Evolutionary conservation across 2,329 filamentous ascomycete genomes (phyloP).

Genomic region (Arachnomyces sp.): DNA sequence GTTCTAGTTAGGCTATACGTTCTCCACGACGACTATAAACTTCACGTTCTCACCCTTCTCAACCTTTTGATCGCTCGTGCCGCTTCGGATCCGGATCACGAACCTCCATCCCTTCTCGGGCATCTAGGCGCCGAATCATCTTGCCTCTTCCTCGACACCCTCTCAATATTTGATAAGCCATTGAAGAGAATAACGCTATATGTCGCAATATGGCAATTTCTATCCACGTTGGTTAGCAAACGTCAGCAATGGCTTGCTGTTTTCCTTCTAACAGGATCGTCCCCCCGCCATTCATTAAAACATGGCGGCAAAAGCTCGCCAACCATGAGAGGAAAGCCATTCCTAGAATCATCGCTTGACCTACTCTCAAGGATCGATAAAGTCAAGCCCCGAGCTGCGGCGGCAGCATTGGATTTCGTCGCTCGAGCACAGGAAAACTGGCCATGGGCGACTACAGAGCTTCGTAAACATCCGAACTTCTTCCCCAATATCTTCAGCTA

Average conservation of each 20-base stretch:
- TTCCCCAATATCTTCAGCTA: constrained; percentile 64
- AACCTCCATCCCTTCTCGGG: constrained; percentile 88
- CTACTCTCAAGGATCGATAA: constrained; percentile 58
- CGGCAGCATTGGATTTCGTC: constrained; percentile 78
- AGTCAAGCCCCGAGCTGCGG: constrained; percentile 55
- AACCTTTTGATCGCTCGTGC: constrained; percentile 65
- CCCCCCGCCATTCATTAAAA: constrained; percentile 66
- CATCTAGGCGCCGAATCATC: constrained; percentile 76
- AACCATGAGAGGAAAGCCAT: constrained; percentile 49
- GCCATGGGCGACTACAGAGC: constrained; percentile 82
- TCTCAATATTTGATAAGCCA: constrained; percentile 70
- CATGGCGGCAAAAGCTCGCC: constrained; percentile 42
- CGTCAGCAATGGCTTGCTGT: constrained; percentile 95
- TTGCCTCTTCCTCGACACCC: constrained; percentile 70
- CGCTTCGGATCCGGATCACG: constrained; percentile 52
- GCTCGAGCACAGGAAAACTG: constrained; percentile 85
- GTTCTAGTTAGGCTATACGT: constrained; percentile 70
- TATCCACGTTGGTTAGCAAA: constrained; percentile 77
- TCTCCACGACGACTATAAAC: constrained; percentile 56
- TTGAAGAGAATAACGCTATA: constrained; percentile 51
- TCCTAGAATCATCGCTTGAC: constrained; percentile 66
- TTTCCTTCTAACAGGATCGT: constrained; percentile 79
- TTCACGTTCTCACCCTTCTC: constrained; percentile 59
- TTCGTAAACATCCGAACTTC: constrained; percentile 66
- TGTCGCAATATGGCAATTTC: constrained; percentile 69